Base-by-base conservation (phyloP, 257 asterid species). In the Ajuga chamaepitys region DNA sequence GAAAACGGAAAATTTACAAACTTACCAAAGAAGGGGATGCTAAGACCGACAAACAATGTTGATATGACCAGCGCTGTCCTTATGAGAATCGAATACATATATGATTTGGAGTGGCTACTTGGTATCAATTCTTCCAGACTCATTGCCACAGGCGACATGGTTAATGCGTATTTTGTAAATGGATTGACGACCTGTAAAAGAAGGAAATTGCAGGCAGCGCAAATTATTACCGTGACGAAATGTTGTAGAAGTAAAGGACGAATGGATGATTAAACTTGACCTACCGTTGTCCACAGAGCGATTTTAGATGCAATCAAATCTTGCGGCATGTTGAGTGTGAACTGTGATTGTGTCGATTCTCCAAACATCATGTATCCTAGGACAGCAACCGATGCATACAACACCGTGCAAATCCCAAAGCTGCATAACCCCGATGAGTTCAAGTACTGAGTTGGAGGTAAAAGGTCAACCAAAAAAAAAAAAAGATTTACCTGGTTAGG, bases 241-340 rank as follows among this genome's bases (percentile, higher is more conserved):
- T 8, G 17, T 7, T 16, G 54, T 3, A 24, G 18, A 52, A 13
- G 7, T 25, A 58, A 14, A 5, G 4, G 44, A 40, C 41, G 44
- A 37, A 32, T 2, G 32, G 21, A 10, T 9, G n/a, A 54, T 7
- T 11, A 18, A 2, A 24, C 3, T 21, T 18, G 1, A 71, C 89
- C 5, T 80, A 93, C 99, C 68, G 97, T 90, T 10, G 97, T 88
- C 99, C 99, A 94, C 4, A 94, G 78, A 26, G 97, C 99, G 62
- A 90, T 77, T 70, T 94, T 88, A 8, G 99, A 86, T 4, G 97
- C 84, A 9, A 88, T 74, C 42, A 94, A 74, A 42, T 85, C 78
- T 20, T 84, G 78, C 0, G 99, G 99, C 87, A 94, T 74, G 86
- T 94, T 94, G 34, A 90, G 90, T 1, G 99, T 94, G 82, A 94